phyloP scores from a whole-genome alignment of 345 rosid species.

The Brassica napus region DNA sequence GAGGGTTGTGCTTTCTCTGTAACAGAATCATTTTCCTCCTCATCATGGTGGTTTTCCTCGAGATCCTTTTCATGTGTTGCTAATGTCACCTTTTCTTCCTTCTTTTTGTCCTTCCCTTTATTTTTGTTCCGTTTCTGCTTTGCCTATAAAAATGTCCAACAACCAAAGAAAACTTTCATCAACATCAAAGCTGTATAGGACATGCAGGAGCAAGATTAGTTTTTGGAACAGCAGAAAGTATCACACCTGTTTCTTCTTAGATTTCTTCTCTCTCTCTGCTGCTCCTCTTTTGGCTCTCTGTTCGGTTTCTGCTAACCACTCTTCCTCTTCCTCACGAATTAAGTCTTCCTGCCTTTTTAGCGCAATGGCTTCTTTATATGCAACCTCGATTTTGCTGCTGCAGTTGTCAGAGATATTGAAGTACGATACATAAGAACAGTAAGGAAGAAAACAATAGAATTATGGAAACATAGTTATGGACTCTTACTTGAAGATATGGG shows the following conservation, averaged over 20 bases:
- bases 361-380: slow-evolving; percentile 97
- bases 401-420: slow-evolving; percentile 26
- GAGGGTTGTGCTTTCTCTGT: slow-evolving; percentile 48
- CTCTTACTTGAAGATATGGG: slow-evolving; percentile 85
- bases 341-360: slow-evolving; percentile 96
- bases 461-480: slow-evolving; percentile 8
- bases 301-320: slow-evolving; percentile 81
- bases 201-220: not conserved
- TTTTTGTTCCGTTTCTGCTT: slow-evolving; percentile 88
- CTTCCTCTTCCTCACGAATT: slow-evolving; percentile 97
- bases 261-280: slow-evolving; percentile 74
- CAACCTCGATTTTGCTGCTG: slow-evolving; percentile 92
- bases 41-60: slow-evolving; percentile 43
- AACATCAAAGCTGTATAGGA: slow-evolving; percentile 13
- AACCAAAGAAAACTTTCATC: slow-evolving; percentile 29
- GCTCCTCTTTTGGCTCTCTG: slow-evolving; percentile 82
- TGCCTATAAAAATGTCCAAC: slow-evolving; percentile 45
- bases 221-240: not conserved
- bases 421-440: slow-evolving; percentile 2
- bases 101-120: slow-evolving; percentile 77
- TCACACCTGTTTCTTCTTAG: slow-evolving; percentile 86
- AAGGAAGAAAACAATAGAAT: slow-evolving; percentile 7
- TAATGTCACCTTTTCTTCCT: slow-evolving; percentile 56
- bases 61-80: slow-evolving; percentile 46
- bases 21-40: slow-evolving; percentile 50